Evolutionary conservation across 495 filamentous ascomycete genomes (phyloP).

Genomic region (Chaetomium tenue): DNA sequence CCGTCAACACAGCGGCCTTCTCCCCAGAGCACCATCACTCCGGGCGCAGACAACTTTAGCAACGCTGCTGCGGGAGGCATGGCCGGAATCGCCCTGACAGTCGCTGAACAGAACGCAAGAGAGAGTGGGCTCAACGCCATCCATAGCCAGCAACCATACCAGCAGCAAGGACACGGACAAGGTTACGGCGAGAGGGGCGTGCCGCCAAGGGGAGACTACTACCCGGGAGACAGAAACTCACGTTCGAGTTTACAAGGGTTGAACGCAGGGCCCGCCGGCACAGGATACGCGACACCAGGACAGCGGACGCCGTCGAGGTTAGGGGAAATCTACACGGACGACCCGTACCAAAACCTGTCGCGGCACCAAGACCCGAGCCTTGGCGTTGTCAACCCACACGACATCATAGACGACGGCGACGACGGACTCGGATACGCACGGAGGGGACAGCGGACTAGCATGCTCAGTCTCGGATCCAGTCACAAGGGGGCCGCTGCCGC

Average conservation of each 20-base stretch:
- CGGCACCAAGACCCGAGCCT: slow-evolving; percentile 54
- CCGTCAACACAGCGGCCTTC: slow-evolving; percentile 13
- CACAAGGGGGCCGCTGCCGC: slow-evolving; percentile 34
- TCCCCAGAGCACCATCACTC: slow-evolving; percentile 56
- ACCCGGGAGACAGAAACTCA: slow-evolving; percentile 17
- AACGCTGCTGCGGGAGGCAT: slow-evolving; percentile 70
- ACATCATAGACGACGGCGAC: slow-evolving; percentile 82
- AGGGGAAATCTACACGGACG: slow-evolving; percentile 38
- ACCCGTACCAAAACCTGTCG: slow-evolving; percentile 57
- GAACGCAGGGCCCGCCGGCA: slow-evolving; percentile 17
- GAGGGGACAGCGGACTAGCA: slow-evolving; percentile 47
- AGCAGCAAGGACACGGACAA: slow-evolving; percentile 36
- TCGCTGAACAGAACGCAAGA: slow-evolving; percentile 69
- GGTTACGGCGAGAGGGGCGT: slow-evolving; percentile 19
- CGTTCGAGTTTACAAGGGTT: slow-evolving; percentile 30
- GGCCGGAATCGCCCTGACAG: slow-evolving; percentile 69
- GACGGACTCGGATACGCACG: slow-evolving; percentile 63
- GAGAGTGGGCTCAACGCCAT: slow-evolving; percentile 72
- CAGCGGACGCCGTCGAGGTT: slow-evolving; percentile 32
- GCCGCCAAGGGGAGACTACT: slow-evolving; percentile 24
- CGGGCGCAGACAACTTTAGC: slow-evolving; percentile 73
- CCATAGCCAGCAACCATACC: slow-evolving; percentile 48
- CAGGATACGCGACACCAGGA: slow-evolving; percentile 30
- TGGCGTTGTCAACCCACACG: slow-evolving; percentile 68
- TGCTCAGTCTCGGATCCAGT: slow-evolving; percentile 51